Evolutionary conservation across 495 filamentous ascomycete species (phyloP).

Genomic region (Aspergillus sclerotiicarbonarius): DNA sequence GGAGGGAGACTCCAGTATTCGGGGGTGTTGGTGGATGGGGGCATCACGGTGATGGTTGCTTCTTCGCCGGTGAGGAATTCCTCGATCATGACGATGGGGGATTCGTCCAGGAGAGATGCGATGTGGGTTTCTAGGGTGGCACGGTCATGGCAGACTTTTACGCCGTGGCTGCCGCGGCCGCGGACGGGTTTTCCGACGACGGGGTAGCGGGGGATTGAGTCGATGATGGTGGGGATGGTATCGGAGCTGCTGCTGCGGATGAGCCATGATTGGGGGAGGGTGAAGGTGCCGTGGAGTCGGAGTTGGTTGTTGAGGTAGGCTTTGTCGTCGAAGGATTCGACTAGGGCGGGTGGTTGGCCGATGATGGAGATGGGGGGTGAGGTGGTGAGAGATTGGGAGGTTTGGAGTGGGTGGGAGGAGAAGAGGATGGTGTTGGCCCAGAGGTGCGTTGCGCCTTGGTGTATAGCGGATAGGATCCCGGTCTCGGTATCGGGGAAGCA

Average conservation of each 20-base stretch:
- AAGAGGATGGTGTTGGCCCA: slow-evolving; percentile 44
- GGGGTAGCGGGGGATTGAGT: slow-evolving; percentile 22
- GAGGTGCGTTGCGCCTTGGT: slow-evolving; percentile 34
- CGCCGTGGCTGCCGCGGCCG: slow-evolving; percentile 30
- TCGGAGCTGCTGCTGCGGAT: slow-evolving; percentile 3
- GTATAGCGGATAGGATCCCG: slow-evolving; percentile 31
- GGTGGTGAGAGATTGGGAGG: slow-evolving; percentile 15
- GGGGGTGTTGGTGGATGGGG: slow-evolving; percentile 21
- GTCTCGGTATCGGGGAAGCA: slow-evolving; percentile 38
- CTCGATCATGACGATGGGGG: slow-evolving; percentile 32
- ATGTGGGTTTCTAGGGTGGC: slow-evolving; percentile 27
- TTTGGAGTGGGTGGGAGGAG: slow-evolving; percentile 34
- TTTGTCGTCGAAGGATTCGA: slow-evolving; percentile 42
- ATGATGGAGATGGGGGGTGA: slow-evolving; percentile 24
- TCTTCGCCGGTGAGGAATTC: slow-evolving; percentile 41
- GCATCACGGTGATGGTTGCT: slow-evolving; percentile 42
- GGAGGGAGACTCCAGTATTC: slow-evolving; percentile 34
- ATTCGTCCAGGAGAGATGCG: slow-evolving; percentile 23
- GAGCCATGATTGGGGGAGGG: slow-evolving; percentile 22
- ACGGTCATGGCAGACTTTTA: slow-evolving; percentile 29
- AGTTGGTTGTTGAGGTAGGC: slow-evolving; percentile 35
- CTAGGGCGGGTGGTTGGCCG: slow-evolving; percentile 36
- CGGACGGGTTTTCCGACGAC: slow-evolving; percentile 35
- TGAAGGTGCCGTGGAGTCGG: slow-evolving; percentile 14
- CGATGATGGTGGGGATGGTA: slow-evolving; percentile 10